Base-by-base conservation (phyloP, 805 yeast genomes). In the Kuraishia cidri region DNA sequence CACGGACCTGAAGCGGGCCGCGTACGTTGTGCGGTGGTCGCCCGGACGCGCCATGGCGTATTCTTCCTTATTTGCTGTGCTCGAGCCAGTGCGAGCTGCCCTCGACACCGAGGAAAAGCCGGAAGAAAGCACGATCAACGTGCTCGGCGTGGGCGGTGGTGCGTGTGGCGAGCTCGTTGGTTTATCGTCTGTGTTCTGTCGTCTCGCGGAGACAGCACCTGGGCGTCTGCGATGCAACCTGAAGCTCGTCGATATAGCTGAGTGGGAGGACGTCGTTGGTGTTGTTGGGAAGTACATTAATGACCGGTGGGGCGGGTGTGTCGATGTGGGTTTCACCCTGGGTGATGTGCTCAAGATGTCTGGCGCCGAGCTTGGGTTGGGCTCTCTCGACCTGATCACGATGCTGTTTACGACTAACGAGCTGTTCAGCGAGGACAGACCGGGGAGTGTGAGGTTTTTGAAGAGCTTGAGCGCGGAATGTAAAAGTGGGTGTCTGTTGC, bases 351-450 rank as follows among this genome's bases (percentile, higher is more conserved):
- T 70, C 17, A 41, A 48, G 6, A 44, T 49, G 43, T 45, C 52
- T 8, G 33, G 39, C 6, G 39, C 40, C 2, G 44, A 43, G 4
- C 33, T 57, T 15, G 34, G 47, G 3, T 45, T 67, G 20, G 20
- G 39, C 9, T 26, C 24, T 6, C 38, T 60, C 15, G 64, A 75
- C 45, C 54, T 84, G 32, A 72, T 86, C 28, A 84, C 95, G 0
- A 54, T 80, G 24, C 57, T 86, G 46, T 86, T 86, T 62, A 86
- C 95, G 4, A 84, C 95, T 2, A 87, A 86, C 54, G 96, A 86
- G 53, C 61, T 86, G 8, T 86, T 86, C 47, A 67, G 79, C 11
- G 85, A 75, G 39, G 71, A 84, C 39, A 74, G 70, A 44, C 58
- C 72, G 0, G 72, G 65, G 27, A 69, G 94, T 4, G 67, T 84